Conservation (phyloP, 495 filamentous ascomycete genomes). For the Annulohypoxylon stygium region DNA sequence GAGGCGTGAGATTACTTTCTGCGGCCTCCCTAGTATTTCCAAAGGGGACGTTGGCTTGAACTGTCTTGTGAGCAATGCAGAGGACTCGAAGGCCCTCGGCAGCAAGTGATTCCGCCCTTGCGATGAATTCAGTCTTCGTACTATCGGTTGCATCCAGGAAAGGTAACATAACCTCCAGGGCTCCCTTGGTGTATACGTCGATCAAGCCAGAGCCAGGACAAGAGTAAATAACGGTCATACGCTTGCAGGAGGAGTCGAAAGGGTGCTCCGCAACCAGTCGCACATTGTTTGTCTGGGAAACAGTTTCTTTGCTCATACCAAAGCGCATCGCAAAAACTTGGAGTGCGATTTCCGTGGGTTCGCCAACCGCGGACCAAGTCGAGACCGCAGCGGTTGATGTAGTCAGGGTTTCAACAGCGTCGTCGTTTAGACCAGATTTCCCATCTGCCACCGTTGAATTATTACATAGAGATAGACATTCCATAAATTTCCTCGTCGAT, state of each 20-base stretch:
- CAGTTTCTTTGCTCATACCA: constrained; percentile 48
- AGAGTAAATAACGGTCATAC: constrained; percentile 69
- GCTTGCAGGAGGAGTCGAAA: constrained; percentile 72
- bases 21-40: constrained; percentile 60
- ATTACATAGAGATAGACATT: constrained; percentile 75
- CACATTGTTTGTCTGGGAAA: constrained; percentile 34
- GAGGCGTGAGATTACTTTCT: constrained; percentile 71
- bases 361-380: constrained; percentile 65
- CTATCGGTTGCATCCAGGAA: constrained; percentile 50
- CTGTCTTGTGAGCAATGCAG: constrained; percentile 60
- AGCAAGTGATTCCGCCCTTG: constrained; percentile 65
- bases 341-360: constrained; percentile 71
- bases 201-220: constrained; percentile 42
- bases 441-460: constrained; percentile 71
- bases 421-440: constrained; percentile 67
- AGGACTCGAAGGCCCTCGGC: constrained; percentile 70
- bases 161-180: constrained; percentile 66
- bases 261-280: constrained; percentile 67
- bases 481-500: constrained; percentile 56
- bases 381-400: constrained; percentile 44
- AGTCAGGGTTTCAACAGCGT: constrained; percentile 51
- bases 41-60: constrained; percentile 45
- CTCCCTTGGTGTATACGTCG: constrained; percentile 69
- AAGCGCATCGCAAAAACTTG: constrained; percentile 60
- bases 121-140: constrained; percentile 48